Conservation (phyloP, 1,139 yeast species). For the Sugiyamaella neomexicana region DNA sequence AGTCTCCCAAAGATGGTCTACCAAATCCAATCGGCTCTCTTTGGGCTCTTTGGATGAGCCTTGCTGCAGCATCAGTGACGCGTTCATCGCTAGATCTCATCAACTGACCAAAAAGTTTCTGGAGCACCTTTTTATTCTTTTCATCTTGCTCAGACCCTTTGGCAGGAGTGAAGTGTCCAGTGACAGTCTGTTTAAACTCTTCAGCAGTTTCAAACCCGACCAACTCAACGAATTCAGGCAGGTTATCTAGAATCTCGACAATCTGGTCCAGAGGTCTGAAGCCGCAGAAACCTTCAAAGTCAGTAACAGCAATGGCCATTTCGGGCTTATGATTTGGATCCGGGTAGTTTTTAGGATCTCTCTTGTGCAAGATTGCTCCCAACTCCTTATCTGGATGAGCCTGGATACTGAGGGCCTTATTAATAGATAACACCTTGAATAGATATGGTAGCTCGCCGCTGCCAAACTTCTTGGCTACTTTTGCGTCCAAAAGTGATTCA, state of each 20-base stretch:
- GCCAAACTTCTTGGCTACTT: slow-evolving; percentile 66
- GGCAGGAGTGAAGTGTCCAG: slow-evolving; percentile 49
- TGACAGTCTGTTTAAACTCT: slow-evolving; percentile 49
- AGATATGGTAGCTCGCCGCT: slow-evolving; percentile 81
- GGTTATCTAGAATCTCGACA: slow-evolving; percentile 59
- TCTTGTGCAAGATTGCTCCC: slow-evolving; percentile 70
- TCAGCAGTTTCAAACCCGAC: slow-evolving; percentile 62
- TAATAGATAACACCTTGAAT: slow-evolving; percentile 89
- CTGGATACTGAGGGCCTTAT: slow-evolving; percentile 90
- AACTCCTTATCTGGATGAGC: slow-evolving; percentile 95
- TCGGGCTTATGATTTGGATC: slow-evolving; percentile 99
- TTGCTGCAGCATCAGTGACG: slow-evolving; percentile 56
- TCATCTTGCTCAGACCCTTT: slow-evolving; percentile 45
- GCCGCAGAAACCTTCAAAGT: slow-evolving; percentile 97
- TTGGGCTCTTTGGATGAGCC: slow-evolving; percentile 63
- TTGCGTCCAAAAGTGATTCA: slow-evolving; percentile 49
- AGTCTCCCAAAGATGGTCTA: slow-evolving; percentile 37
- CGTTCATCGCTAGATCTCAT: slow-evolving; percentile 70
- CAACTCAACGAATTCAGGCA: slow-evolving; percentile 73
- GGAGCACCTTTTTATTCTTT: slow-evolving; percentile 63
- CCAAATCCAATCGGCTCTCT: slow-evolving; percentile 39
- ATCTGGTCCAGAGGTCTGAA: slow-evolving; percentile 87
- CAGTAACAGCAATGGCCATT: slow-evolving; percentile 97
- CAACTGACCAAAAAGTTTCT: slow-evolving; percentile 70
- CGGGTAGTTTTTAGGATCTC: slow-evolving; percentile 92